Evolutionary conservation across 2,329 filamentous ascomycete genomes (phyloP).

Genomic region (Hansfordia pulvinata): DNA sequence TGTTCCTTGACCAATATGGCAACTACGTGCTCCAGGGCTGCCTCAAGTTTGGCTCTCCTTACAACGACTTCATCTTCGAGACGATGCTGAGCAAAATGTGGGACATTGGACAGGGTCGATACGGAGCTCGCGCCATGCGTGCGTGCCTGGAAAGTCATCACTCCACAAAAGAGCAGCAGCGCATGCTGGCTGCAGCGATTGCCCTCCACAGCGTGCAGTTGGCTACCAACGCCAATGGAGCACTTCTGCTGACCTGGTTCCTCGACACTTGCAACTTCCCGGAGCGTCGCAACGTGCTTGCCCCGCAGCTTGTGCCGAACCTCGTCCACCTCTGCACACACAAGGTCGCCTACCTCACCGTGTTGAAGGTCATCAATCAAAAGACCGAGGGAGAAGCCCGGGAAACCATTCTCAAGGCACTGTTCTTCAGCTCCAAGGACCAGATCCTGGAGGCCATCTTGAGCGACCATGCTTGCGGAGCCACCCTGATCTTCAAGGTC

Average conservation of each 20-base stretch:
- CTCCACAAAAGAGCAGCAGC: slow-evolving; percentile 86
- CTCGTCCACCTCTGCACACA: slow-evolving; percentile 94
- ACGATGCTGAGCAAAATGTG: slow-evolving; percentile 90
- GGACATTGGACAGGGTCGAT: slow-evolving; percentile 86
- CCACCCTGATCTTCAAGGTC: slow-evolving; percentile 96
- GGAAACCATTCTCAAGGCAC: slow-evolving; percentile 74
- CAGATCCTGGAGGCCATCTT: slow-evolving; percentile 81
- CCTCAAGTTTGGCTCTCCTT: slow-evolving; percentile 76
- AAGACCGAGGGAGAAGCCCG: slow-evolving; percentile 86
- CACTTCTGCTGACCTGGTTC: slow-evolving; percentile 91
- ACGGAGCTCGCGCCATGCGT: slow-evolving; percentile 89
- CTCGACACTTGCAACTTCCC: slow-evolving; percentile 96
- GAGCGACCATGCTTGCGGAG: slow-evolving; percentile 80
- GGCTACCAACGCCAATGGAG: slow-evolving; percentile 91
- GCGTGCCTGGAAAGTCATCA: slow-evolving; percentile 95
- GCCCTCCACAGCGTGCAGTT: slow-evolving; percentile 94
- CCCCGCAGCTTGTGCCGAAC: slow-evolving; percentile 82
- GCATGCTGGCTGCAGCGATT: slow-evolving; percentile 86
- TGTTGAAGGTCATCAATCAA: slow-evolving; percentile 97
- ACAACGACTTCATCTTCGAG: slow-evolving; percentile 96
- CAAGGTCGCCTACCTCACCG: slow-evolving; percentile 94
- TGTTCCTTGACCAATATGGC: slow-evolving; percentile 95
- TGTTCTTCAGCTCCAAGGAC: slow-evolving; percentile 86
- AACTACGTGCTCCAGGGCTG: slow-evolving; percentile 98
- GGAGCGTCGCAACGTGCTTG: slow-evolving; percentile 76